phyloP scores from a whole-genome alignment of 2,329 filamentous ascomycete species.

The Alternaria brassicicola region DNA sequence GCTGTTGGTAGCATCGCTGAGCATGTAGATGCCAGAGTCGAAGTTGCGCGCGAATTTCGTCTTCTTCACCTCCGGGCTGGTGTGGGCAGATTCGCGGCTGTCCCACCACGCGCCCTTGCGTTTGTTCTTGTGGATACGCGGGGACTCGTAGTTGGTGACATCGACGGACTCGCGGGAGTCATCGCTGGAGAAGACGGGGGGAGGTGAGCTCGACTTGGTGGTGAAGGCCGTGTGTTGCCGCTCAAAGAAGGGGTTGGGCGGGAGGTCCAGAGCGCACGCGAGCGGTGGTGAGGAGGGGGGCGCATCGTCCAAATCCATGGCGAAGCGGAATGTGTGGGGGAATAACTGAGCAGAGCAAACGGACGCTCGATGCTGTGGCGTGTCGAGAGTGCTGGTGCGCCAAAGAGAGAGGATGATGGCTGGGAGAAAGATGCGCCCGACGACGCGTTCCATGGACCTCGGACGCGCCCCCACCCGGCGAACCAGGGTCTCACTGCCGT shows the following conservation, averaged over 20 bases:
- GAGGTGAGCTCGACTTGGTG: constrained; percentile 41
- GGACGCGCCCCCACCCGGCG: constrained; percentile 24
- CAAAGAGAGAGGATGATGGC: background rate
- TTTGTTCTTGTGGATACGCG: constrained; percentile 43
- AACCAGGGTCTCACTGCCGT: constrained; percentile 23
- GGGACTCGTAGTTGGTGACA: constrained; percentile 40
- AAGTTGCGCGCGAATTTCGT: constrained; percentile 38
- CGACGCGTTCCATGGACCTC: constrained; percentile 17
- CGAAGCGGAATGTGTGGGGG: background rate
- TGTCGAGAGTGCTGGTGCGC: background rate
- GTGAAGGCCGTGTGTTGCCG: constrained; percentile 23
- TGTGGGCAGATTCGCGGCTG: constrained; percentile 20
- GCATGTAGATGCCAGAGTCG: constrained; percentile 42
- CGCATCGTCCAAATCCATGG: constrained; percentile 34
- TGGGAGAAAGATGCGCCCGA: constrained; percentile 5
- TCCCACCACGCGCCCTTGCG: constrained; percentile 43
- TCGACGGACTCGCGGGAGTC: constrained; percentile 38
- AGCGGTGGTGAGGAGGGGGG: constrained; percentile 32
- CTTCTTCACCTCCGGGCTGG: constrained; percentile 31
- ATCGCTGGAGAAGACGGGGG: constrained; percentile 44
- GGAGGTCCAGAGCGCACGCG: constrained; percentile 26
- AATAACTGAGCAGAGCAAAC: background rate
- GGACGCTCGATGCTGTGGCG: background rate
- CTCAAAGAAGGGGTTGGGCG: constrained; percentile 34
- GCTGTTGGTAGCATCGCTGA: constrained; percentile 35